Percentiles rank a stretch among this genome's conserved stretches.
These are phyloP conservation scores for Anacardium occidentale DNA, from an alignment of 345 rosid genomes.

Conservation along the genomic window DNA sequence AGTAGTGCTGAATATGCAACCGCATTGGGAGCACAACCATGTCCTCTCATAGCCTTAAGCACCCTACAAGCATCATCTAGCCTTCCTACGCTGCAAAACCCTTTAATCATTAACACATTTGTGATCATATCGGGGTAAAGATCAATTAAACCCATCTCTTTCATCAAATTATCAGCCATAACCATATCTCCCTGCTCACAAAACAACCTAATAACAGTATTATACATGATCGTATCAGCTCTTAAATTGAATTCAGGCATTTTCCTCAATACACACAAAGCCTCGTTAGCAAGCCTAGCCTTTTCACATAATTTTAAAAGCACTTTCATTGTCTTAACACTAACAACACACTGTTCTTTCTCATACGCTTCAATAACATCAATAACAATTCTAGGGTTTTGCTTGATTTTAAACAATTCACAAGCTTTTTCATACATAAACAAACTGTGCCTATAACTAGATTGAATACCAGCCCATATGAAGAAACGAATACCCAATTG, in stretches of 20 bases:
- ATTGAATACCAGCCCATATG: slow-evolving; percentile 73
- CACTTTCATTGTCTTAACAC: slow-evolving; percentile 57
- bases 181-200: slow-evolving; percentile 60
- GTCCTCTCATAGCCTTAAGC: slow-evolving; percentile 47
- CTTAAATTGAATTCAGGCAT: slow-evolving; percentile 57
- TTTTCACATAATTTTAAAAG: slow-evolving; percentile 67
- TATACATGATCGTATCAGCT: slow-evolving; percentile 52
- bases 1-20: slow-evolving; percentile 66
- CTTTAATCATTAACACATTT: slow-evolving; percentile 59
- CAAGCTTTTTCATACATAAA: slow-evolving; percentile 67
- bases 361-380: slow-evolving; percentile 56
- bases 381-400: slow-evolving; percentile 46
- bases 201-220: slow-evolving; percentile 65
- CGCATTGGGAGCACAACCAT: slow-evolving; percentile 57
- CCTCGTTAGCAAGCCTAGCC: slow-evolving; percentile 60
- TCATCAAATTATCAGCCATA: slow-evolving; percentile 56
- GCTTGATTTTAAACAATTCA: slow-evolving; percentile 47
- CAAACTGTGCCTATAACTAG: slow-evolving; percentile 60
- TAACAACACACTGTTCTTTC: slow-evolving; percentile 49
- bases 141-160: slow-evolving; percentile 62
- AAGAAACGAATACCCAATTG: slow-evolving; percentile 70
- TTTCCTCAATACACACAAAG: slow-evolving; percentile 64
- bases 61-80: slow-evolving; percentile 64
- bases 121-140: slow-evolving; percentile 70
- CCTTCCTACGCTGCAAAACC: slow-evolving; percentile 56